Percentiles rank a stretch among this genome's conserved stretches.
phyloP scores from a whole-genome alignment of 495 filamentous ascomycete species.

The Neurospora sp. region DNA sequence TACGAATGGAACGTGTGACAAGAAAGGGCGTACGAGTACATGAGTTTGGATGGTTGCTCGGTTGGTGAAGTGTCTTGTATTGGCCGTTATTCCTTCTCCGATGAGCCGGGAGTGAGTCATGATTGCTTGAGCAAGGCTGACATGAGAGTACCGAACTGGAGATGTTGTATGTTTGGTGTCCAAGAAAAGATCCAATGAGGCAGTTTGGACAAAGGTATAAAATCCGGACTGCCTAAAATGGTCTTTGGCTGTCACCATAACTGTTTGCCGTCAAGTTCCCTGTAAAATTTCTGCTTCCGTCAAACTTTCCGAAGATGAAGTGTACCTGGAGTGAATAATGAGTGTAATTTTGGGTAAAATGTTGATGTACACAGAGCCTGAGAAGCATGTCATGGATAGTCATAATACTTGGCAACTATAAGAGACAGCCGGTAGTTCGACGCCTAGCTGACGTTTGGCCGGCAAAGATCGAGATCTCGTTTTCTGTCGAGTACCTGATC shows the following conservation, averaged over 20 bases:
- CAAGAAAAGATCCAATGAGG: neutral
- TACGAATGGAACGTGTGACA: neutral
- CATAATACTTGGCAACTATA: neutral
- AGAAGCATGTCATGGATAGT: neutral
- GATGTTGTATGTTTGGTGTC: neutral
- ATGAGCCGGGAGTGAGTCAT: neutral
- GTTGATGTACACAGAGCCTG: neutral
- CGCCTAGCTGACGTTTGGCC: neutral
- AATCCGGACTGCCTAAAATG: neutral
- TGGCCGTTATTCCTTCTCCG: neutral
- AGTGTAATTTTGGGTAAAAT: neutral
- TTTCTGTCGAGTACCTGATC: neutral
- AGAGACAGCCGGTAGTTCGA: neutral
- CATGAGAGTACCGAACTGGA: neutral
- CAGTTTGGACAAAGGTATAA: neutral
- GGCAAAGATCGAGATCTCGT: neutral
- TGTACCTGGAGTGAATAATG: neutral
- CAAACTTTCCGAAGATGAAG: neutral
- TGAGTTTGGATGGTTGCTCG: neutral
- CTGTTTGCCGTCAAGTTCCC: neutral
- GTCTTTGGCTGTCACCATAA: neutral
- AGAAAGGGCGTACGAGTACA: neutral
- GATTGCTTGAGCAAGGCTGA: neutral
- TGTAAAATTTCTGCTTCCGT: neutral
- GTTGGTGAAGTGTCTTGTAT: neutral